Evolutionary conservation across 208 protist species (phyloP), one percentile per base, ranked within the genome.

Genomic region (Spongospora subterranea): DNA sequence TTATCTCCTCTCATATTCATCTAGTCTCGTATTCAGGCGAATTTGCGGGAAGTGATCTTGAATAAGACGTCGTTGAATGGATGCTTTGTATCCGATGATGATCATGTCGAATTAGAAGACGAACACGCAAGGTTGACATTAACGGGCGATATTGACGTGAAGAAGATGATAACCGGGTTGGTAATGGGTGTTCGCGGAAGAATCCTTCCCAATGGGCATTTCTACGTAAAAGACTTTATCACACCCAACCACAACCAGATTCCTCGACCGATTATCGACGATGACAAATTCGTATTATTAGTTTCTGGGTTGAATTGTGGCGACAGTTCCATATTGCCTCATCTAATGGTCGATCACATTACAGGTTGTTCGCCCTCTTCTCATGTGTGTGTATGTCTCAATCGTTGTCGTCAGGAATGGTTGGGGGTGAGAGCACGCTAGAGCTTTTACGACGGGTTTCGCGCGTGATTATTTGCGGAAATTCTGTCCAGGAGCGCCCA

Each of bases 41-140:
- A 20, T 82, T 6, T n/a, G 6, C 6, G 35, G 35, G 35, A 82
- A n/a, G 13, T n/a, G 6, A n/a, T 82, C n/a, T 20, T 82, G 17
- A 82, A 82, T n/a, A 43, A 82, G 35, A 82, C 71, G 71, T 20
- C 6, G n/a, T 35, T 82, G n/a, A 35, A 6, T 43, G 71, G 71
- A 40, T 35, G 71, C 71, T 82, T 45, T n/a, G 71, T 82, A 13
- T 35, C 71, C 6, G 71, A 82, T 35, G 71, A 82, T 43, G 71
- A 82, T 43, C n/a, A 35, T 82, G 71, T 82, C n/a, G 71, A 82
- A 82, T n/a, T 82, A 20, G 71, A 82, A 43, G 71, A 82, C n/a
- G 71, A 82, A 35, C 71, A 82, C 35, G 71, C 71, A 40, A 6
- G 71, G 6, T 43, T 82, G 13, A 35, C 11, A 43, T 82, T 82